These are phyloP conservation scores for Dictyostelium citrinum DNA, from an alignment of 78 protist genomes.

Conservation along the genomic window DNA sequence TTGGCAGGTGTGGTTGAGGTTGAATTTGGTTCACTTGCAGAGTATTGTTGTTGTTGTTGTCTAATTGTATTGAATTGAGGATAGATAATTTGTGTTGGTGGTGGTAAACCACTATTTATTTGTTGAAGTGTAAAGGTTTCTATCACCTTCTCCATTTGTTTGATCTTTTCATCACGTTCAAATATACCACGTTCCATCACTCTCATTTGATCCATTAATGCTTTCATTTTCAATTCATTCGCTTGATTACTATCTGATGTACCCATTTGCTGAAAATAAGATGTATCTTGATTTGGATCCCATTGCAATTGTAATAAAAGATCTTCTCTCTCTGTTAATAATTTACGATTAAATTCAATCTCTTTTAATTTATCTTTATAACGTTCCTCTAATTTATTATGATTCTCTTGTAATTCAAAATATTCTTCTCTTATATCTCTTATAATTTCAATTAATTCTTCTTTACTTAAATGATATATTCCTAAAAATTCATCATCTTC, in stretches of 20 bases:
- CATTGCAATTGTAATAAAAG: conserved; percentile 59
- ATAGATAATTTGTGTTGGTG: conserved; percentile 24
- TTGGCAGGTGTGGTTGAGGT: background rate
- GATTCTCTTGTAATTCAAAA: conserved; percentile 19
- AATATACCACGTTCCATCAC: conserved; percentile 67
- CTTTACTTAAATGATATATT: background rate
- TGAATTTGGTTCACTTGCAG: background rate
- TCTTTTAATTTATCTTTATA: conserved; percentile 14
- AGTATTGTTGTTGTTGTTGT: conserved; percentile 1
- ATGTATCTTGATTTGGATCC: conserved; percentile 57
- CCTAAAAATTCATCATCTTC: conserved; percentile 45
- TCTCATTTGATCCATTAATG: conserved; percentile 63
- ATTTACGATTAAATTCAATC: conserved; percentile 42
- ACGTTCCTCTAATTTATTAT: background rate
- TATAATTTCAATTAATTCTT: conserved; percentile 25
- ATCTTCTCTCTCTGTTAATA: conserved; percentile 66
- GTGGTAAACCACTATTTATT: background rate
- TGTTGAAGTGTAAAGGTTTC: conserved; percentile 15
- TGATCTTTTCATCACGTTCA: conserved; percentile 65
- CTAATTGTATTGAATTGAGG: background rate
- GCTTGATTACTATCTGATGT: conserved; percentile 8
- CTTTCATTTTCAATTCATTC: conserved; percentile 14
- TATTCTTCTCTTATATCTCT: conserved; percentile 62
- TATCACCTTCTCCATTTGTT: conserved; percentile 15
- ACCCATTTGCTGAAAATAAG: conserved; percentile 33